phyloP scores from a whole-genome alignment of 139 green algal species.

The Chlorella sp. region DNA sequence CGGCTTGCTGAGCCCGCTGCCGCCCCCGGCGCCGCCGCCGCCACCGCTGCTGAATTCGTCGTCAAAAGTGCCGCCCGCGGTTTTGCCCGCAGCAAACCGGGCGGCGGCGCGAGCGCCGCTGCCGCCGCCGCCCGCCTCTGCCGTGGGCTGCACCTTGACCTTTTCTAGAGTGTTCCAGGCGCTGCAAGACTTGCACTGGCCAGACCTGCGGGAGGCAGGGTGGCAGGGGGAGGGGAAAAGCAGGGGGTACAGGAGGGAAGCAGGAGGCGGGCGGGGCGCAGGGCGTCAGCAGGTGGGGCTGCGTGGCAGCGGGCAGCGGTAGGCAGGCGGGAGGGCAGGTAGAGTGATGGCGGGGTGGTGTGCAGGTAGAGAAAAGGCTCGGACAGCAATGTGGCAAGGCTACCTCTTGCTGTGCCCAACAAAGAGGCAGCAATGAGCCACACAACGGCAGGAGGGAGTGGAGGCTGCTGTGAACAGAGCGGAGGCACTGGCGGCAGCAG shows the following conservation, averaged over 20 bases:
- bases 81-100: conserved; percentile 32
- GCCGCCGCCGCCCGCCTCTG: conserved; percentile 35
- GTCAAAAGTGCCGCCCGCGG: not conserved
- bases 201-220: conserved; percentile 13
- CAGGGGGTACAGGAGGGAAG: not conserved
- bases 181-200: conserved; percentile 70
- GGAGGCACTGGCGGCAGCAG: not conserved
- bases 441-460: not conserved
- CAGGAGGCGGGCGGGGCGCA: too few relatives aligned
- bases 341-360: not conserved
- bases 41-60: not conserved
- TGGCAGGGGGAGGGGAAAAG: not conserved
- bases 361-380: not conserved
- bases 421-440: too few relatives aligned
- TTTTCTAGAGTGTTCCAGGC: conserved; percentile 61
- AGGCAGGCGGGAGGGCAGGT: not conserved
- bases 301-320: not conserved
- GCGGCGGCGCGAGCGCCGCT: conserved; percentile 47
- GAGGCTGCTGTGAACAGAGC: not conserved
- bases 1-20: not conserved
- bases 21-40: not conserved
- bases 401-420: too few relatives aligned
- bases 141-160: conserved; percentile 31
- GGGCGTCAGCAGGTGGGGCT: not conserved
- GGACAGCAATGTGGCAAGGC: not conserved